Percentiles rank a stretch among this genome's conserved stretches.
Conservation (phyloP, 441 rosid genomes). For the Arabidopsis lyrata region DNA sequence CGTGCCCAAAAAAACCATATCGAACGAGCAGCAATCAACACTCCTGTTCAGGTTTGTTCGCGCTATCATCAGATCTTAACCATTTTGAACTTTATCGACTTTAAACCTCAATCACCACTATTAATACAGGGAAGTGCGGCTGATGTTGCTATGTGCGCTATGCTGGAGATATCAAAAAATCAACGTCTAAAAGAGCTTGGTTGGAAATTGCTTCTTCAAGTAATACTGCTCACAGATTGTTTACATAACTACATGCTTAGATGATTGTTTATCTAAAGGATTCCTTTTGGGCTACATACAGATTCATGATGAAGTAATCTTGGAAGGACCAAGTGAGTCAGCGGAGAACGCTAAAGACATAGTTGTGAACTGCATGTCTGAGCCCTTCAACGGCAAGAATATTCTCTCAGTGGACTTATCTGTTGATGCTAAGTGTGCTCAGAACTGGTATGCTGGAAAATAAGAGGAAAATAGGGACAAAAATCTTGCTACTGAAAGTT, state of each 20-base stretch:
- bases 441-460: slow-evolving; percentile 91
- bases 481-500: slow-evolving; percentile 3
- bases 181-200: slow-evolving; percentile 75
- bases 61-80: slow-evolving; percentile 18
- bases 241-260: slow-evolving; percentile 20
- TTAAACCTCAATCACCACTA: slow-evolving; percentile 20
- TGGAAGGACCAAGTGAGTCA: slow-evolving; percentile 96
- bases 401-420: slow-evolving; percentile 79
- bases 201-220: slow-evolving; percentile 96
- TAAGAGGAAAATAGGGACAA: slow-evolving; percentile 37
- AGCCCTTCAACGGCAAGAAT: slow-evolving; percentile 82
- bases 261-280: slow-evolving; percentile 25
- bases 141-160: slow-evolving; percentile 99
- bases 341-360: slow-evolving; percentile 84
- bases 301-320: slow-evolving; percentile 98
- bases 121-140: slow-evolving; percentile 95
- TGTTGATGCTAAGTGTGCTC: slow-evolving; percentile 95
- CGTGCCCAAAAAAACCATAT: slow-evolving; percentile 71
- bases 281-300: slow-evolving; percentile 47
- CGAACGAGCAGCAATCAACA: slow-evolving; percentile 94
- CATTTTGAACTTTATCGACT: slow-evolving; percentile 22
- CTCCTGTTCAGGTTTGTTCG: slow-evolving; percentile 90
- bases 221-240: slow-evolving; percentile 33
- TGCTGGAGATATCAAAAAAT: slow-evolving; percentile 84
- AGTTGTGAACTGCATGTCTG: slow-evolving; percentile 89